A percentile compares a stretch with the other conserved stretches of the same genome.
Evolutionary conservation across 345 rosid species (phyloP).

Genomic region (Moricandia arvensis): DNA sequence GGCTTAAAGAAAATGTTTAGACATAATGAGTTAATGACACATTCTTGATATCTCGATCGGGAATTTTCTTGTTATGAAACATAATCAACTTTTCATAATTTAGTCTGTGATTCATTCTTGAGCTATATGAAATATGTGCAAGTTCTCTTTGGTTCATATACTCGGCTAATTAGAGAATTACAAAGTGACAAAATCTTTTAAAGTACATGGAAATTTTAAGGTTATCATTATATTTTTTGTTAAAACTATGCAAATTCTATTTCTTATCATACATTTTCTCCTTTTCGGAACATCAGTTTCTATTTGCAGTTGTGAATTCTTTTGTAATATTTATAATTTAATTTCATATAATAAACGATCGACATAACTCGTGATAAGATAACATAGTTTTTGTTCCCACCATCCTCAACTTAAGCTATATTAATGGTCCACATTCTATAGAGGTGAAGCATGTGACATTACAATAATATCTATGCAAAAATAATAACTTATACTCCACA

Average conservation of each 20-base stretch:
- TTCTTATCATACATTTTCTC: neutral
- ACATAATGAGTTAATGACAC: neutral
- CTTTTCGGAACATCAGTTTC: neutral
- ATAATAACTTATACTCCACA: conserved; percentile 12
- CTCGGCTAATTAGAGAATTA: neutral
- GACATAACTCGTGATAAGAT: conserved; percentile 40
- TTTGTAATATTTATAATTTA: neutral
- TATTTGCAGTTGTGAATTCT: neutral
- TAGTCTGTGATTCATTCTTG: neutral
- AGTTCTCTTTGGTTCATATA: neutral
- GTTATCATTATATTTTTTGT: neutral
- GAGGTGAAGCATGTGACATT: conserved; percentile 38
- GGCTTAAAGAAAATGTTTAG: neutral
- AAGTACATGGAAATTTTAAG: neutral
- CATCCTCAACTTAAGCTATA: conserved; percentile 29
- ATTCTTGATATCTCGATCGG: neutral
- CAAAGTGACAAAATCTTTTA: neutral
- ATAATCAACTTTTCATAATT: neutral
- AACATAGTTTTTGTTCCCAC: conserved; percentile 26
- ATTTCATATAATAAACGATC: conserved; percentile 3
- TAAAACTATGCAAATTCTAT: neutral
- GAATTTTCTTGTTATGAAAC: neutral
- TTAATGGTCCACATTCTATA: conserved; percentile 41
- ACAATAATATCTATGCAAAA: conserved; percentile 17
- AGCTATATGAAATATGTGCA: neutral